Conservation (phyloP, 192 early-diverging fungal species). For the Chytriomyces sp. region DNA sequence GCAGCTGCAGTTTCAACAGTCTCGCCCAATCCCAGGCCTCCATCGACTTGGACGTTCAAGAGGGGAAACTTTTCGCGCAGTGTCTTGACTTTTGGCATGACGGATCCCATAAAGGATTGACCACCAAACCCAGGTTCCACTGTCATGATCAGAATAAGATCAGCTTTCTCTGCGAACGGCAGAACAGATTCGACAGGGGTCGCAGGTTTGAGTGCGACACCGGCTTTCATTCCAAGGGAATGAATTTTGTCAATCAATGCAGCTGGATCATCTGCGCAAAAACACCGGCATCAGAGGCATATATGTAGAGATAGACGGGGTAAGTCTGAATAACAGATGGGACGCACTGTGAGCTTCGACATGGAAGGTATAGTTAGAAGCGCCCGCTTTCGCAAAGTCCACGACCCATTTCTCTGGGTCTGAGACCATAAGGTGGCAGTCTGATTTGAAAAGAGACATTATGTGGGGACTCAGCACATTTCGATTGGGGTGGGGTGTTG, state of each 20-base stretch:
- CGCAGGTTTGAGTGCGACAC: constrained; percentile 89
- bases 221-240: constrained; percentile 86
- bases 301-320: not conserved
- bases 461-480: not conserved
- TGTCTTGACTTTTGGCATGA: constrained; percentile 82
- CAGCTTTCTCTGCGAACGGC: constrained; percentile 58
- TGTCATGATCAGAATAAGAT: constrained; percentile 95
- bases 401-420: constrained; percentile 87
- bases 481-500: not conserved
- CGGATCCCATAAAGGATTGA: constrained; percentile 88
- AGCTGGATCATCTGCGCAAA: constrained; percentile 56
- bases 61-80: constrained; percentile 80
- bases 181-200: constrained; percentile 66
- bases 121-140: constrained; percentile 98
- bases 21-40: constrained; percentile 75
- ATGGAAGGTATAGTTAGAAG: constrained; percentile 88
- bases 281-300: not conserved
- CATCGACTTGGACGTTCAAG: constrained; percentile 95
- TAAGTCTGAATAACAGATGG: not conserved
- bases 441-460: constrained; percentile 36
- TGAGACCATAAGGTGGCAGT: constrained; percentile 82
- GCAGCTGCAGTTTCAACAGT: constrained; percentile 86
- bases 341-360: constrained; percentile 78
- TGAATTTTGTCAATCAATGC: constrained; percentile 84
- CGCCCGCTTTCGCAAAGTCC: constrained; percentile 91